Evolutionary conservation across 352 stramenopile species (phyloP).

Genomic region (Globisporangium carolinianum): DNA sequence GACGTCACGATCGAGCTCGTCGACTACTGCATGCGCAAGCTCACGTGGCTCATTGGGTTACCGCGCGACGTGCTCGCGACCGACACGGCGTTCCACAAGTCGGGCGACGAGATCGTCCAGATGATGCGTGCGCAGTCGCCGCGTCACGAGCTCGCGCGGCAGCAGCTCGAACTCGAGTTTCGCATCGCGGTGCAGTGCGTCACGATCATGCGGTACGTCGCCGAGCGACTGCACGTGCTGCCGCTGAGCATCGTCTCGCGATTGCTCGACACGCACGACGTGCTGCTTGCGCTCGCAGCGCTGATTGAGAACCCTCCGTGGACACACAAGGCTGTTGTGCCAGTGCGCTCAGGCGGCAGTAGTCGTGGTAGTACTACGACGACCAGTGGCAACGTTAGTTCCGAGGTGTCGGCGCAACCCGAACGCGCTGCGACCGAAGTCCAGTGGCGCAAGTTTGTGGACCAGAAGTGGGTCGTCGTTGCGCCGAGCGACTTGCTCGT

Average conservation of each 20-base stretch:
- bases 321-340: constrained; percentile 74
- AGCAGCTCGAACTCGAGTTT: constrained; percentile 85
- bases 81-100: constrained; percentile 68
- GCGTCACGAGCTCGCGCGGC: constrained; percentile 52
- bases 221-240: constrained; percentile 84
- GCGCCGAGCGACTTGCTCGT: constrained; percentile 84
- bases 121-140: constrained; percentile 56
- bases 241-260: constrained; percentile 85
- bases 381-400: too few relatives aligned
- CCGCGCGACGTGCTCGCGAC: constrained; percentile 47
- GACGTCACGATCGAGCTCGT: constrained; percentile 89
- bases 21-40: constrained; percentile 91
- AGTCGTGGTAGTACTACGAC: too few relatives aligned
- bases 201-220: constrained; percentile 86
- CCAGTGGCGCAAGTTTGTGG: constrained; percentile 90
- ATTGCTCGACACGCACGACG: constrained; percentile 95
- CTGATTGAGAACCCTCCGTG: constrained; percentile 96
- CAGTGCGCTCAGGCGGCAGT: background rate
- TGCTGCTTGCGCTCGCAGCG: constrained; percentile 86
- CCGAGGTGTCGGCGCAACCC: too few relatives aligned
- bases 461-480: constrained; percentile 90
- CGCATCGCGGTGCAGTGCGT: constrained; percentile 80
- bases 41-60: constrained; percentile 75
- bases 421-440: constrained; percentile 8
- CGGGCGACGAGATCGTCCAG: constrained; percentile 52